Base-by-base conservation (phyloP, 306 rosid genomes). In the Quillaja saponaria region DNA sequence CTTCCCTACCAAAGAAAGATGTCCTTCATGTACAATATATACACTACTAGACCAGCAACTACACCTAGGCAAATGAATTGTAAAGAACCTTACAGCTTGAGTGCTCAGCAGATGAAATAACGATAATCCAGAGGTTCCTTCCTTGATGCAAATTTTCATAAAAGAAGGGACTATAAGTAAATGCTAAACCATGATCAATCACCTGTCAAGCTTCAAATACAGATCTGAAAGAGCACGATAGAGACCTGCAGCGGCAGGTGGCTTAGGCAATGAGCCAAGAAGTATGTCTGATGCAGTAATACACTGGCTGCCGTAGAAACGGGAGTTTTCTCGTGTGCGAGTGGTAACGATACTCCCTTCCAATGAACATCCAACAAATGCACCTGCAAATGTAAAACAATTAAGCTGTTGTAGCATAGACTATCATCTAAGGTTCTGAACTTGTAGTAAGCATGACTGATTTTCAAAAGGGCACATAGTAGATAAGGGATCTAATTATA, bases 351-450 rank as follows among this genome's bases (percentile, higher is more conserved):
- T 50, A 64, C 99, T 83, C 13, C 99, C 90, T 80, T 87, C 92
- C 38, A 94, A 85, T 45, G 99, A 94, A 71, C 97, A 94, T 37
- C 99, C 99, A 71, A 81, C 91, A 73, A 94, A 89, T 48, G 99
- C 99, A 62, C 97, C 99, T 94, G 87, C 74, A 76, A 25, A 25
- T 25, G 31, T 25, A 25, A 4, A 60, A 49, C 21, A 61, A 57
- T 34, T 71, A 10, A 54, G 49, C 3, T 25, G 2, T 25, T 25
- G 31, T 25, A 25, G 31, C 31, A 25, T 25, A 25, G 3, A 25
- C 31, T 4, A 25, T 1, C 31, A 25, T 25, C n/a, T 25, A 25
- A 25, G 31, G 31, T 25, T 25, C 4, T 25, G 31, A 25, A 25
- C 2, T 25, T 25, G 31, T 25, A 25, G 31, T 25, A 25, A 1